These are phyloP conservation scores for Kurtzmaniella cleridarum DNA, from an alignment of 805 yeast genomes.

Conservation along the genomic window DNA sequence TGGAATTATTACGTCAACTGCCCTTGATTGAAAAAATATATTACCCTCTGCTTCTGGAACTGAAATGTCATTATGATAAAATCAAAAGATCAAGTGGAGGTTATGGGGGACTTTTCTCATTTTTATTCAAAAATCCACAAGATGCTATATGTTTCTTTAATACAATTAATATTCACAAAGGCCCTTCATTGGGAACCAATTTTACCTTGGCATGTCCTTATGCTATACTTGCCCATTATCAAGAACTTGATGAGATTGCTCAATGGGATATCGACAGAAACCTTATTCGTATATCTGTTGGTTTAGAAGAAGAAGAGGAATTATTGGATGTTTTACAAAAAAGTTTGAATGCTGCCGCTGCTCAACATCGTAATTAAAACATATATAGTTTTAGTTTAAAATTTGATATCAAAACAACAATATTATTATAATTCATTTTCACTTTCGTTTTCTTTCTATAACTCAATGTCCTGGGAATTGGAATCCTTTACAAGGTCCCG, in stretches of 20 bases:
- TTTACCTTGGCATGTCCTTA: conserved; percentile 89
- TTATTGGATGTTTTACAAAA: conserved; percentile 44
- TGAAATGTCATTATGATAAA: conserved; percentile 64
- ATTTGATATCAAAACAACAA: neutral
- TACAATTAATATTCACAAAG: conserved; percentile 65
- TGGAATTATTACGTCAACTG: conserved; percentile 45
- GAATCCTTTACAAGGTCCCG: conserved; percentile 40
- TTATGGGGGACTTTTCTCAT: conserved; percentile 80
- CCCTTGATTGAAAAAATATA: conserved; percentile 58
- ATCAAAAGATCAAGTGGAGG: conserved; percentile 71
- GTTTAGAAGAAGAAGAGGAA: conserved; percentile 67
- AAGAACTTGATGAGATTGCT: conserved; percentile 72
- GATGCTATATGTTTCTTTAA: conserved; percentile 75
- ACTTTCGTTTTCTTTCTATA: neutral
- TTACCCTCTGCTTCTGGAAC: conserved; percentile 60
- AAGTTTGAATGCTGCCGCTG: conserved; percentile 45
- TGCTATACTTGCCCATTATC: conserved; percentile 78
- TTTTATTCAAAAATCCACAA: conserved; percentile 58
- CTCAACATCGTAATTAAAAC: conserved; percentile 19
- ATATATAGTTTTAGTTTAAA: neutral
- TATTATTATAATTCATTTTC: neutral
- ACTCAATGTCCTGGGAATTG: conserved; percentile 16
- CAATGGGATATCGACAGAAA: conserved; percentile 79
- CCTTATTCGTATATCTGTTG: conserved; percentile 77
- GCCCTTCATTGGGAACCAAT: conserved; percentile 88